Conservation (phyloP, 495 filamentous ascomycete genomes). For the Daldinia grandis region DNA sequence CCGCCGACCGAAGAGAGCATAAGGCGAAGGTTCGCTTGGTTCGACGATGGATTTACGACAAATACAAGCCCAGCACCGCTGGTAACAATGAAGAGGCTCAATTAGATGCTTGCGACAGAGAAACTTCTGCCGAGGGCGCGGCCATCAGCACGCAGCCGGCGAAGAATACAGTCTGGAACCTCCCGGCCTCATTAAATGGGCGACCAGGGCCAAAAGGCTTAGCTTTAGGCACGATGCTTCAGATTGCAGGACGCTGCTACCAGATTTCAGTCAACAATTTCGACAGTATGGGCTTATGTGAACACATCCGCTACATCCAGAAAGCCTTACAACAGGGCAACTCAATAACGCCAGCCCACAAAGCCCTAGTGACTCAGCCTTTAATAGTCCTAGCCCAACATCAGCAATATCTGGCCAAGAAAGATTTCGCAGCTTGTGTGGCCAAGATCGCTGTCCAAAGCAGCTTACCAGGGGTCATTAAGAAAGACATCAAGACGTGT, state of each 20-base stretch:
- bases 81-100: background rate
- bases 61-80: background rate
- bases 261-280: constrained; percentile 1
- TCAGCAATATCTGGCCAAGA: constrained; percentile 3
- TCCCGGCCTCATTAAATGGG: background rate
- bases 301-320: constrained; percentile 18
- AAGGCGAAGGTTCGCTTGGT: constrained; percentile 9
- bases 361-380: background rate
- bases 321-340: background rate
- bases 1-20: background rate
- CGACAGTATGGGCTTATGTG: constrained; percentile 21
- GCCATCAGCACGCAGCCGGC: no score
- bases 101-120: background rate
- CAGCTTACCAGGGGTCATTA: background rate
- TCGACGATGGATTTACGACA: background rate
- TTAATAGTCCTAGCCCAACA: constrained; percentile 11
- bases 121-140: background rate
- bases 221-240: constrained; percentile 16
- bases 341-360: background rate
- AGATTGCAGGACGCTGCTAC: background rate
- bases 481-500: constrained; percentile 1
- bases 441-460: background rate
- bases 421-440: background rate
- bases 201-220: background rate
- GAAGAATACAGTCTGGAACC: background rate